Base-by-base conservation (phyloP, 139 green algal species). In the Tetradesmus lagerheimii region DNA sequence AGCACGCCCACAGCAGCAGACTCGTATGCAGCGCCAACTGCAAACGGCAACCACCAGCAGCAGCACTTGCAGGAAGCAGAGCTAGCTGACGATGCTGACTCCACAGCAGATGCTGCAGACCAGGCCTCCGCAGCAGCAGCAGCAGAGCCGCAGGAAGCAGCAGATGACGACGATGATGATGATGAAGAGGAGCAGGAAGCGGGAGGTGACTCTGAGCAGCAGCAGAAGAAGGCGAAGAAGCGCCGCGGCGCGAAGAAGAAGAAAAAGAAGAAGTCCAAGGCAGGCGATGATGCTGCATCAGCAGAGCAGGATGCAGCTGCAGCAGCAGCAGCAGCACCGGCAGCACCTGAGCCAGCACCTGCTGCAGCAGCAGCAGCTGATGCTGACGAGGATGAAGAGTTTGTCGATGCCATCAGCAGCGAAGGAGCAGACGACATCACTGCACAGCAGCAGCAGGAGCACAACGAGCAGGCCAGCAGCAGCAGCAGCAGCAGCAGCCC, bases 241-340 rank as follows among this genome's bases (percentile, higher is more conserved):
- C 91, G 85, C 8, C 71, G 85, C 25, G 85, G 85, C 1, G 53
- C 90, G 31, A 92, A 91, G 47, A 94, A 93, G 37, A 94, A 93
- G 41, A 93, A 92, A 79, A 94, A 93, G 83, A 93, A 93, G 67
- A 90, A 91, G 86, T 66, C 53, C 41, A 85, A 71, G 37, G 71
- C 31, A 2, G 74, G 37, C 8, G 80, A 20, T 39, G 80, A 87
- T 1, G 82, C 38, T 16, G 47, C 8, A 34, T 57, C 16, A 43
- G 85, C n/a, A 64, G 85, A 35, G 6, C 20, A 45, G 50, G 39
- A 77, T 35, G 83, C 83, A 57, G 18, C 83, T 64, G 41, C 83
- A 29, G 35, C 25, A 47, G 82, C 35, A 23, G 82, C 35, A 53
- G 53, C 57, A 77, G 53, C 80, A 75, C 5, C 37, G 12, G 20